These are phyloP conservation scores for Canna indica DNA, from an alignment of 176 grass and related monocot genomes.

Conservation along the genomic window DNA sequence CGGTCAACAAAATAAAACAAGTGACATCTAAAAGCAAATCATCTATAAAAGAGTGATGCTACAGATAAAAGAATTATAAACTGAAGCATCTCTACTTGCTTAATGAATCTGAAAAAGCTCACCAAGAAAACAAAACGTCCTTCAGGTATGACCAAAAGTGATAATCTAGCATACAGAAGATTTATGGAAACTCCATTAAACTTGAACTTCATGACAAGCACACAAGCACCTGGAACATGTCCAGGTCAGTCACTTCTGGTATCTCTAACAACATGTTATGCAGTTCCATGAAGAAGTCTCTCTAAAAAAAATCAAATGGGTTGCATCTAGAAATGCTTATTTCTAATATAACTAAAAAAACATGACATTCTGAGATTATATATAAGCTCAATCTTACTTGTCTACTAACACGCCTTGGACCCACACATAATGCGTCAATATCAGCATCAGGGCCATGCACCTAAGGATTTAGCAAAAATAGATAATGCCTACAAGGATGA, in stretches of 20 bases:
- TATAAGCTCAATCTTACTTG: slow-evolving; percentile 39
- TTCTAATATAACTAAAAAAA: neutral
- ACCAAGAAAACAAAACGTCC: slow-evolving; percentile 39
- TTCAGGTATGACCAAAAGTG: slow-evolving; percentile 70
- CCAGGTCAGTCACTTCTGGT: slow-evolving; percentile 70
- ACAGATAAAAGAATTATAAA: neutral
- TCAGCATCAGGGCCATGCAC: slow-evolving; percentile 90
- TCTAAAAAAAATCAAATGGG: slow-evolving; percentile 27
- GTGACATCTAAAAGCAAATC: neutral
- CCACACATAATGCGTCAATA: slow-evolving; percentile 85
- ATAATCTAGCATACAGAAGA: slow-evolving; percentile 73
- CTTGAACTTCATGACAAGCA: slow-evolving; percentile 71
- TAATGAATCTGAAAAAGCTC: neutral
- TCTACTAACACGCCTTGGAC: slow-evolving; percentile 66
- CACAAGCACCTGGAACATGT: slow-evolving; percentile 93
- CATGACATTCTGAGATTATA: slow-evolving; percentile 6
- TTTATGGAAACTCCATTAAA: slow-evolving; percentile 73
- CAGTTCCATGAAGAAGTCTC: slow-evolving; percentile 72
- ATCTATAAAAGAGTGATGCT: neutral
- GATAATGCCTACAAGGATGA: no score
- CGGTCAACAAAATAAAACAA: no score
- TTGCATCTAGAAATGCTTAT: neutral
- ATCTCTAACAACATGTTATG: slow-evolving; percentile 74
- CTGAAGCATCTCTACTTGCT: neutral
- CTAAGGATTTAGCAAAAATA: no score